These are phyloP conservation scores for Zelopaecilomyces penicillatus DNA, from an alignment of 2,329 filamentous ascomycete genomes.

Conservation along the genomic window DNA sequence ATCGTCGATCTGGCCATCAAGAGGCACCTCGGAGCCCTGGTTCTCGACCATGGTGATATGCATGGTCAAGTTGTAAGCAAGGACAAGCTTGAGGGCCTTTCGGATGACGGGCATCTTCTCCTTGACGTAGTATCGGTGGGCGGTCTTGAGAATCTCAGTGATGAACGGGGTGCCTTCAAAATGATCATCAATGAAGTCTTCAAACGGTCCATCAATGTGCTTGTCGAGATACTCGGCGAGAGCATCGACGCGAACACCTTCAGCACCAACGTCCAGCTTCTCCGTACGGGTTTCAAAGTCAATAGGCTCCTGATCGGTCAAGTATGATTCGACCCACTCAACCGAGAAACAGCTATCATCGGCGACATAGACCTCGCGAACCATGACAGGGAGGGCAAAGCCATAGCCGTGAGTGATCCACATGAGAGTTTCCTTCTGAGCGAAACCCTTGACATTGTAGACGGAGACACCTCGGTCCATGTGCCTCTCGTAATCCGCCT, in stretches of 20 bases:
- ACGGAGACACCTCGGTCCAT: conserved; percentile 80
- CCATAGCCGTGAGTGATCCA: conserved; percentile 97
- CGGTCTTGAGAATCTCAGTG: conserved; percentile 92
- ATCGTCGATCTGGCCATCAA: conserved; percentile 79
- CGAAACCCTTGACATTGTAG: conserved; percentile 85
- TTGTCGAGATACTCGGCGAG: conserved; percentile 90
- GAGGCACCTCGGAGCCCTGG: conserved; percentile 67
- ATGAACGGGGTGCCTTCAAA: conserved; percentile 94
- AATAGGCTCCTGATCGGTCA: conserved; percentile 59
- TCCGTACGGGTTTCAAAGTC: conserved; percentile 83
- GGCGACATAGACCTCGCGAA: conserved; percentile 84
- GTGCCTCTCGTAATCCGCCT: conserved; percentile 90
- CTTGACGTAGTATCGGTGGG: conserved; percentile 84
- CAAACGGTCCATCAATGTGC: conserved; percentile 86
- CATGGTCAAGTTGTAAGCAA: conserved; percentile 91
- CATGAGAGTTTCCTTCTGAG: conserved; percentile 59
- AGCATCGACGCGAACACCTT: conserved; percentile 72
- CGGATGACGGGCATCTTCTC: conserved; percentile 84
- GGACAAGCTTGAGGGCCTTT: conserved; percentile 88
- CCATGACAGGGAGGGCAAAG: conserved; percentile 84
- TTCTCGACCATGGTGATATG: conserved; percentile 94
- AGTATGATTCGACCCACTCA: conserved; percentile 82
- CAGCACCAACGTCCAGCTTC: conserved; percentile 79
- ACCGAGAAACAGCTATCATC: conserved; percentile 89
- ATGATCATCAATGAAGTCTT: conserved; percentile 90